Base-by-base conservation (phyloP, 768 basidiomycete genomes). In the Boletus rufocinnamomeus region DNA sequence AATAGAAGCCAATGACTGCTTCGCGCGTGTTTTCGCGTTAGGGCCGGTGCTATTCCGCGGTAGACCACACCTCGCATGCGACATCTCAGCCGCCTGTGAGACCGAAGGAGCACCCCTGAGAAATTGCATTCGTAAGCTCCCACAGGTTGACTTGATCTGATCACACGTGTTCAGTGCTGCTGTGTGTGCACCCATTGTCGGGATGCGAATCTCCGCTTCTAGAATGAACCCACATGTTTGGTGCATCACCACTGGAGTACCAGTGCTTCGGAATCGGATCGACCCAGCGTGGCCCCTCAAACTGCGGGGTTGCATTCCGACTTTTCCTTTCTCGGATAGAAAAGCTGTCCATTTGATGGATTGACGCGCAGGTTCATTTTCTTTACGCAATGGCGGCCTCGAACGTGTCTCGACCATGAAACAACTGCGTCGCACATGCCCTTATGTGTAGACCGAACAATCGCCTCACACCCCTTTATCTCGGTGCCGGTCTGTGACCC, bases 231-330 rank as follows among this genome's bases (percentile, higher is more conserved):
- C 61, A 56, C 62, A 59, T 25, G 61, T 43, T 53, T 40, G 58
- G 60, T 56, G 52, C 44, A 41, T 52, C 48, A 60, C n/a, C 52
- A 60, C 53, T 48, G 41, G 28, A 52, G 48, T 6, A 56, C 57
- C 62, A 4, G 23, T 57, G 34, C 56, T 57, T 63, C 62, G 57
- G 57, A 23, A 57, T 71, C 64, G 57, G 69, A 71, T 71, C 69
- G 68, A 56, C 59, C 52, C 50, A 63, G 63, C 57, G 48, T 43
- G 52, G 55, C 56, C 70, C 61, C 70, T 63, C 70, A 68, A 71
- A 72, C 70, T 72, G 71, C 69, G 71, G 66, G 62, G 57, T 63
- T 66, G 38, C 52, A 62, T 58, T 60, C 35, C 54, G 57, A 50
- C 16, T 5, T 38, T 66, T 32, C 56, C 63, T 50, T 65, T 57